Base-by-base conservation (phyloP, 345 rosid species). In the Hirschfeldia incana region DNA sequence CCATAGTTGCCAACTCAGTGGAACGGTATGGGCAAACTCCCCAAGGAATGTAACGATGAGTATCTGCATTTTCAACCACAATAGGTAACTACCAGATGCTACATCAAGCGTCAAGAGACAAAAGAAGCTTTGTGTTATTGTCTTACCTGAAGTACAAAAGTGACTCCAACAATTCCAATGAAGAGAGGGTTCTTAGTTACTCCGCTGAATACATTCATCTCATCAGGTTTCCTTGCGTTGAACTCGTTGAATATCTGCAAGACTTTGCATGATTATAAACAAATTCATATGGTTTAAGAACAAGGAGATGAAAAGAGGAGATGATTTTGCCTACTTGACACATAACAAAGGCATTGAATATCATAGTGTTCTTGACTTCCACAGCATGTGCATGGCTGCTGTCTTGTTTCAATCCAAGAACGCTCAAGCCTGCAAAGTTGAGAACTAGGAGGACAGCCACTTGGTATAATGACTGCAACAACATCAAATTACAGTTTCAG, bases 171-270 rank as follows among this genome's bases (percentile, higher is more conserved):
- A 29, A 96, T 90, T 72, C 75, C 94, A 70, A 93, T 49, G 57
- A 96, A 93, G 77, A 96, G 91, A 75, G 73, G 85, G 85, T 93
- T 93, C 74, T 87, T 92, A 32, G 90, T 84, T 64, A 96, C 92
- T 76, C 99, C 99, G 0, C 72, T 74, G 79, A 96, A 96, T 70
- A 94, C 89, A 75, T 96, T 96, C 73, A 93, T 70, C 80, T 92
- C 91, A n/a, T 96, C 99, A 3, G 97, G 99, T 79, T 90, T 96
- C 69, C 99, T 88, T 72, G 99, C 94, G 81, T 96, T 96, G 84
- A 96, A 93, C 86, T 93, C 99, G 21, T 93, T 93, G 81, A 91
- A 96, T 69, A 96, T 85, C 99, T 96, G 90, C 26, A 55, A 57
- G 44, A 70, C 32, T 80, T 75, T 75, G 15, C 42, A 75, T 53